Conservation (phyloP, 768 basidiomycete genomes). For the Russula ochroleuca region DNA sequence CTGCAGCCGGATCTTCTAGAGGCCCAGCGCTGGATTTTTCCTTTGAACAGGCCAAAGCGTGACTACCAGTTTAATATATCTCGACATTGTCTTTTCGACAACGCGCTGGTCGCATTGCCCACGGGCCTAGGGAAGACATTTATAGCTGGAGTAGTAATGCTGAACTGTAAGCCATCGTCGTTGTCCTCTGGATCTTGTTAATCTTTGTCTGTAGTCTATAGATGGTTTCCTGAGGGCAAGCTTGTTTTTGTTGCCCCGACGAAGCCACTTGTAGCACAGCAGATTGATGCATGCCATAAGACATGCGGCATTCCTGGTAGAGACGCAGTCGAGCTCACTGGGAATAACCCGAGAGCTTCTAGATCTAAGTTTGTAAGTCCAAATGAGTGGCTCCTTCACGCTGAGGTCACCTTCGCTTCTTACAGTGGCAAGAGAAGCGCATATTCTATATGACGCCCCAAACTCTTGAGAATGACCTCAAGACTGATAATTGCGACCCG, state of each 20-base stretch:
- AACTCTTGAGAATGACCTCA: conserved; percentile 85
- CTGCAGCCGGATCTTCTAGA: conserved; percentile 71
- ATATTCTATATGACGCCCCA: conserved; percentile 97
- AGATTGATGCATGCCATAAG: conserved; percentile 88
- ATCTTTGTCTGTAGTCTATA: conserved; percentile 55
- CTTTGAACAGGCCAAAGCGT: conserved; percentile 80
- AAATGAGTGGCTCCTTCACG: not conserved
- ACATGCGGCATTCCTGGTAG: conserved; percentile 88
- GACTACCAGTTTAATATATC: conserved; percentile 96
- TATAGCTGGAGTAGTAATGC: conserved; percentile 94
- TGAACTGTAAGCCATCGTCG: conserved; percentile 64
- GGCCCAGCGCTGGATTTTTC: conserved; percentile 85
- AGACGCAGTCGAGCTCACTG: conserved; percentile 85
- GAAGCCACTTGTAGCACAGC: conserved; percentile 93
- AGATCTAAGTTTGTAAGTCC: conserved; percentile 57
- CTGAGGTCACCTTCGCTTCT: not conserved
- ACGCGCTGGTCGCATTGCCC: conserved; percentile 89
- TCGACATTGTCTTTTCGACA: conserved; percentile 78
- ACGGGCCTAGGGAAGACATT: conserved; percentile 98
- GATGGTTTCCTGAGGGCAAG: conserved; percentile 90
- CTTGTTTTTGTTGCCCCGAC: conserved; percentile 95
- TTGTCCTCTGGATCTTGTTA: conserved; percentile 5
- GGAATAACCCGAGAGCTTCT: conserved; percentile 51
- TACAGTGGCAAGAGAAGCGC: conserved; percentile 74
- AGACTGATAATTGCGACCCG: conserved; percentile 66